Evolutionary conservation across 805 yeast genomes (phyloP).

Genomic region (Cephaloascus albidus): DNA sequence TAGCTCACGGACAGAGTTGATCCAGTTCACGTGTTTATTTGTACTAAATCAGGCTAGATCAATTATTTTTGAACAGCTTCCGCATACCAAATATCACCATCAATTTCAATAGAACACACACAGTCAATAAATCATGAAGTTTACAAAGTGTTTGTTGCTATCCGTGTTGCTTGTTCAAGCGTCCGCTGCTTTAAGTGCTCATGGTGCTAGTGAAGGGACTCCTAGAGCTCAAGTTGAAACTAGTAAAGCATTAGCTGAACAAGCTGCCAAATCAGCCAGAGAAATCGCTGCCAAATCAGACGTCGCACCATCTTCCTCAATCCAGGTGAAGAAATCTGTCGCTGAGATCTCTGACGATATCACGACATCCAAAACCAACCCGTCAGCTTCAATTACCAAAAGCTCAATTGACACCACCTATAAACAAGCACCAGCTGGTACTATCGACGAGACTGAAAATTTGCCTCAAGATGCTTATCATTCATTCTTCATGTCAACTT

Average conservation of each 20-base stretch:
- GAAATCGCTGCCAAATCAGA: no score
- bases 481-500: slow-evolving; percentile 69
- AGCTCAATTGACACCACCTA: neutral
- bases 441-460: slow-evolving; percentile 2
- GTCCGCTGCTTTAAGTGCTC: neutral
- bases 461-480: slow-evolving; percentile 15
- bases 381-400: neutral
- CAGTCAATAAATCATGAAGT: neutral
- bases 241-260: neutral
- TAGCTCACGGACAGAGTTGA: no score
- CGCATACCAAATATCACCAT: neutral
- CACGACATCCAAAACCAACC: neutral
- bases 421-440: slow-evolving; percentile 1
- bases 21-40: no score
- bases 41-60: no score
- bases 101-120: neutral
- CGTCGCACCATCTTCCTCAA: no score
- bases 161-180: neutral
- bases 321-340: neutral
- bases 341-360: neutral
- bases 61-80: no score
- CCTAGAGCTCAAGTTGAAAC: neutral
- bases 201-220: neutral
- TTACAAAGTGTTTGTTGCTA: neutral
- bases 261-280: neutral